Conservation (phyloP, 257 asterid species). For the Solanum chaucha region DNA sequence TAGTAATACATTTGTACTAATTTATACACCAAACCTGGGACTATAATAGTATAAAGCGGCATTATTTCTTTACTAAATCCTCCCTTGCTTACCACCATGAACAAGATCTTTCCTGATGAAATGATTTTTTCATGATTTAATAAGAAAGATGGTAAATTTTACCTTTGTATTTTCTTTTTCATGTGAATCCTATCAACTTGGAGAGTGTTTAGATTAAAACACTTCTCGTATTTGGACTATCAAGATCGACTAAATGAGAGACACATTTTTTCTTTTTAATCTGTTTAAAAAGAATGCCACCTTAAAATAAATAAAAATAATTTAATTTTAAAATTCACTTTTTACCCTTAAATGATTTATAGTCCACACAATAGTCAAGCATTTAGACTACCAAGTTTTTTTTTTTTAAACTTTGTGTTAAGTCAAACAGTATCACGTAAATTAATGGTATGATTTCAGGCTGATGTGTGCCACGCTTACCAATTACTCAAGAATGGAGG, state of each 20-base stretch:
- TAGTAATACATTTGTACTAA: not conserved
- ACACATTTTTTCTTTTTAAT: too few relatives aligned
- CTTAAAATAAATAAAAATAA: too few relatives aligned
- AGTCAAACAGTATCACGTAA: too few relatives aligned
- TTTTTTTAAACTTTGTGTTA: too few relatives aligned
- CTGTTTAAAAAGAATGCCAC: too few relatives aligned
- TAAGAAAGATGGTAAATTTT: too few relatives aligned
- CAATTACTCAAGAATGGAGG: not conserved
- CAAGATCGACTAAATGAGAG: not conserved
- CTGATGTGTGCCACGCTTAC: not conserved
- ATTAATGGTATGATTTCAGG: not conserved
- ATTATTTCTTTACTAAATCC: too few relatives aligned
- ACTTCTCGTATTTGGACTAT: not conserved
- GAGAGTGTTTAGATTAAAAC: not conserved
- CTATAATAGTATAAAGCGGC: too few relatives aligned
- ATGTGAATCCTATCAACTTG: not conserved
- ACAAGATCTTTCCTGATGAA: too few relatives aligned
- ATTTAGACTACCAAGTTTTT: not conserved
- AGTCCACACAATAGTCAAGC: not conserved
- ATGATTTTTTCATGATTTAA: too few relatives aligned
- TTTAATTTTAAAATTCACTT: too few relatives aligned
- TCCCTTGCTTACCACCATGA: too few relatives aligned
- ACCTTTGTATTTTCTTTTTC: not conserved
- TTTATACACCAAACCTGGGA: slow-evolving; percentile 1
- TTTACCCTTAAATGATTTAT: not conserved